Evolutionary conservation across 257 asterid genomes (phyloP).

Genomic region (Solanum dulcamara): DNA sequence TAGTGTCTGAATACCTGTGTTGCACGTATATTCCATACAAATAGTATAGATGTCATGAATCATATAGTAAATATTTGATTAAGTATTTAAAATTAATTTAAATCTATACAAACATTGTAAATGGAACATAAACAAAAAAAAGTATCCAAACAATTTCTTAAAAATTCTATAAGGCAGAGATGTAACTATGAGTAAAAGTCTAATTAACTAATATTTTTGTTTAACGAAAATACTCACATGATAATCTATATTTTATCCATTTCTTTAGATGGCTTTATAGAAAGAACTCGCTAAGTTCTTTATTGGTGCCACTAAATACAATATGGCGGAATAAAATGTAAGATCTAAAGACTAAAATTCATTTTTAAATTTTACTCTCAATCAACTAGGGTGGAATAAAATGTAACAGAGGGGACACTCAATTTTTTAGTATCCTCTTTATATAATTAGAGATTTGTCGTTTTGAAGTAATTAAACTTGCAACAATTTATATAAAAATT

Average conservation of each 20-base stretch:
- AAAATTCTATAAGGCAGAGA: not conserved
- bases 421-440: no score
- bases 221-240: not conserved
- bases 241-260: no score
- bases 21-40: not conserved
- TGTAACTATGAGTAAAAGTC: not conserved
- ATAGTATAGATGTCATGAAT: not conserved
- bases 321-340: no score
- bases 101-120: not conserved
- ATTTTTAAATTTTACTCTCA: no score
- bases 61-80: not conserved
- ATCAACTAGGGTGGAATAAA: not conserved
- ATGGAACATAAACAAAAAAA: not conserved
- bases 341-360: no score
- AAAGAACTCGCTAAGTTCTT: no score
- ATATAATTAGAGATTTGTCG: not conserved
- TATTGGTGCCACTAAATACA: no score
- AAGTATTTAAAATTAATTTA: not conserved
- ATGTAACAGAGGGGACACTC: no score
- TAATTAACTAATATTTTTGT: not conserved
- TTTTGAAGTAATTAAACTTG: not conserved
- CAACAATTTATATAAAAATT: not conserved
- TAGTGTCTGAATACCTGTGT: no score
- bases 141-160: not conserved
- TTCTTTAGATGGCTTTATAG: no score